phyloP scores from a whole-genome alignment of 2,329 filamentous ascomycete genomes.

The Nectriaceae sp. region DNA sequence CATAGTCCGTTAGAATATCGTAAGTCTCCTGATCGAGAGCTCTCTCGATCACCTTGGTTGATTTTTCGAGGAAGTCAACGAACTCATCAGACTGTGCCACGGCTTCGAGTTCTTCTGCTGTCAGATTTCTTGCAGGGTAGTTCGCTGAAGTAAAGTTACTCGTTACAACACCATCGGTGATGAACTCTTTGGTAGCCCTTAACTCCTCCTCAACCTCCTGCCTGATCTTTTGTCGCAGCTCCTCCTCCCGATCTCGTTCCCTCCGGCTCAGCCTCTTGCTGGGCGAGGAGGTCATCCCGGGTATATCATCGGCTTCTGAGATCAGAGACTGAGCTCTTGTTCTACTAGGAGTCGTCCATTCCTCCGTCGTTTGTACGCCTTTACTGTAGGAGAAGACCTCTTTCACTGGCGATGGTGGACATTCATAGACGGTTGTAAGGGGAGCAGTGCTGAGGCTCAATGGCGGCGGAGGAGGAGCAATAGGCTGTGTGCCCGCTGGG shows the following conservation, averaged over 20 bases:
- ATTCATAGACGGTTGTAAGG: constrained; percentile 78
- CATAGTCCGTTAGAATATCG: constrained; percentile 94
- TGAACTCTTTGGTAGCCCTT: constrained; percentile 66
- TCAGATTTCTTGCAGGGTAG: constrained; percentile 80
- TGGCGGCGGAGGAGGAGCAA: constrained; percentile 42
- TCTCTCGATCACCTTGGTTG: constrained; percentile 95
- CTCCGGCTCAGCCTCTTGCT: constrained; percentile 77
- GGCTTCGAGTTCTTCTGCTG: constrained; percentile 81
- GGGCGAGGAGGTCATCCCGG: constrained; percentile 57
- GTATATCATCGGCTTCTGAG: constrained; percentile 63
- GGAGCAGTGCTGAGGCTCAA: constrained; percentile 76
- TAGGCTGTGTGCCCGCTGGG: constrained; percentile 44
- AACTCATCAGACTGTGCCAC: constrained; percentile 94
- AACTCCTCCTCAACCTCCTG: constrained; percentile 93
- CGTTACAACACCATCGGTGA: constrained; percentile 45
- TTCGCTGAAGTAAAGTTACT: constrained; percentile 41
- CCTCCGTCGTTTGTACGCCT: constrained; percentile 86
- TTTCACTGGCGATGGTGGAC: constrained; percentile 70
- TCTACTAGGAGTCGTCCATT: constrained; percentile 61
- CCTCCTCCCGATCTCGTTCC: constrained; percentile 82
- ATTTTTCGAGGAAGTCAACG: constrained; percentile 90
- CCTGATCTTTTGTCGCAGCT: constrained; percentile 80
- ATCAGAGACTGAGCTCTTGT: constrained; percentile 41
- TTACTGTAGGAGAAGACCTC: constrained; percentile 98
- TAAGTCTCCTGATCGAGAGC: constrained; percentile 90